Evolutionary conservation across 2,329 filamentous ascomycete species (phyloP).

Genomic region (Colletotrichum aenigma): DNA sequence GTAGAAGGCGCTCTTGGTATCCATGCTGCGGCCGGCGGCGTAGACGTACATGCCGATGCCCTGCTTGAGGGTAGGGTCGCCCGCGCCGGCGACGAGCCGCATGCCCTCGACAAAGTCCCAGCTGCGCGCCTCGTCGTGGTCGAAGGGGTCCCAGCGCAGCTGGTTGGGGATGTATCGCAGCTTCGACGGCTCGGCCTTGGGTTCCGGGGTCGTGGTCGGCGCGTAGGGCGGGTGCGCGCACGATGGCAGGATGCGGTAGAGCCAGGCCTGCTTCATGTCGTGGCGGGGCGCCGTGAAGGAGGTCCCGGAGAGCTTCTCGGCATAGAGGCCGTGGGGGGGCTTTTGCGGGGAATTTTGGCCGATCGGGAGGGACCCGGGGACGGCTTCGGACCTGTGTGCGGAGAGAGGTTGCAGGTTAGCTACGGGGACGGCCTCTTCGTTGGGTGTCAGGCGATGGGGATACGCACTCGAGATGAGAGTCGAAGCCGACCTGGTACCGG

Average conservation of each 20-base stretch:
- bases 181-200: slow-evolving; percentile 34
- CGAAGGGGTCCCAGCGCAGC: slow-evolving; percentile 79
- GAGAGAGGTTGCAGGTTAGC: background rate
- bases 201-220: slow-evolving; percentile 39
- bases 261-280: slow-evolving; percentile 74
- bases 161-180: slow-evolving; percentile 82
- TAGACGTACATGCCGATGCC: slow-evolving; percentile 84
- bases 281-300: slow-evolving; percentile 73
- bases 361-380: slow-evolving; percentile 74
- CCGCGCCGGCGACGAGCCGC: slow-evolving; percentile 77
- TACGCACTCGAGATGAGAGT: slow-evolving; percentile 75
- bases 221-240: slow-evolving; percentile 64
- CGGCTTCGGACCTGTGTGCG: slow-evolving; percentile 70
- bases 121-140: slow-evolving; percentile 63
- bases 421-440: background rate
- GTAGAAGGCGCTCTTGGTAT: slow-evolving; percentile 76
- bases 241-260: slow-evolving; percentile 72
- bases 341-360: slow-evolving; percentile 85
- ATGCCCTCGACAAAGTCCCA: slow-evolving; percentile 62
- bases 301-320: slow-evolving; percentile 78
- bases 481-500: slow-evolving; percentile 80
- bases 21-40: slow-evolving; percentile 80
- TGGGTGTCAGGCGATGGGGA: background rate
- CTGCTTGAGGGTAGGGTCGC: slow-evolving; percentile 78
- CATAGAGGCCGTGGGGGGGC: slow-evolving; percentile 77